A percentile compares a stretch with the other conserved stretches of the same genome.
Evolutionary conservation across 495 filamentous ascomycete species (phyloP).

Genomic region (Pyrenula massariospora): DNA sequence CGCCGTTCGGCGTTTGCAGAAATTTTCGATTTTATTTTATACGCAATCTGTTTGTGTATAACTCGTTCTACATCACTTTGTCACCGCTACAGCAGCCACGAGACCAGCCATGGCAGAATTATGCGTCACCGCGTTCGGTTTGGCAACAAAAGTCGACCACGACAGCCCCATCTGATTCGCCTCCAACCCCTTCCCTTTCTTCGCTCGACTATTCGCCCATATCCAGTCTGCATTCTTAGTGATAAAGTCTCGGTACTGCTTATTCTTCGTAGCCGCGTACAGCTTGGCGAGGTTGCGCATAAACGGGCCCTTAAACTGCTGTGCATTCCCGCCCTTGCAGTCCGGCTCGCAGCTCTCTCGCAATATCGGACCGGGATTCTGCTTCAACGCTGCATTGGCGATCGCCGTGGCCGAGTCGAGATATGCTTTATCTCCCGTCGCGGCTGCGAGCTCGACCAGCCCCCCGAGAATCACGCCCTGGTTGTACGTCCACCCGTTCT

Average conservation of each 20-base stretch:
- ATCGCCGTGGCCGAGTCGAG: slow-evolving; percentile 47
- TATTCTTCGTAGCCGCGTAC: slow-evolving; percentile 37
- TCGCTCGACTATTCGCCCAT: slow-evolving; percentile 49
- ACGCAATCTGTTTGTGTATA: too few relatives aligned
- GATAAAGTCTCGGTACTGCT: slow-evolving; percentile 41
- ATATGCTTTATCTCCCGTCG: slow-evolving; percentile 37
- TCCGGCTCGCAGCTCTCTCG: slow-evolving; percentile 54
- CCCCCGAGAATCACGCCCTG: slow-evolving; percentile 69
- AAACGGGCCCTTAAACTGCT: slow-evolving; percentile 77
- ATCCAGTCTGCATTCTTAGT: slow-evolving; percentile 52
- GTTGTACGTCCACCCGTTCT: slow-evolving; percentile 63
- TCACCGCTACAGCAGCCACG: slow-evolving; percentile 46
- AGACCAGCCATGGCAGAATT: slow-evolving; percentile 57
- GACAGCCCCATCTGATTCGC: slow-evolving; percentile 47
- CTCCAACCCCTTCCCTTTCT: slow-evolving; percentile 19
- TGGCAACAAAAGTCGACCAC: slow-evolving; percentile 35
- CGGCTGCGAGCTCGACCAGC: slow-evolving; percentile 52
- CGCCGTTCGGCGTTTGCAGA: too few relatives aligned
- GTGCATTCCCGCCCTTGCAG: slow-evolving; percentile 47
- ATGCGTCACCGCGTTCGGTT: slow-evolving; percentile 45
- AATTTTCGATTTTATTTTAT: too few relatives aligned
- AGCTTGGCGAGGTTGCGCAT: slow-evolving; percentile 56
- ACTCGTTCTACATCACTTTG: slow-evolving; percentile 1
- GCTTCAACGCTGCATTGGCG: slow-evolving; percentile 43
- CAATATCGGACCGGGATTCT: slow-evolving; percentile 41